These are phyloP conservation scores for Pythium guiyangense DNA, from an alignment of 352 stramenopile species.

Conservation along the genomic window DNA sequence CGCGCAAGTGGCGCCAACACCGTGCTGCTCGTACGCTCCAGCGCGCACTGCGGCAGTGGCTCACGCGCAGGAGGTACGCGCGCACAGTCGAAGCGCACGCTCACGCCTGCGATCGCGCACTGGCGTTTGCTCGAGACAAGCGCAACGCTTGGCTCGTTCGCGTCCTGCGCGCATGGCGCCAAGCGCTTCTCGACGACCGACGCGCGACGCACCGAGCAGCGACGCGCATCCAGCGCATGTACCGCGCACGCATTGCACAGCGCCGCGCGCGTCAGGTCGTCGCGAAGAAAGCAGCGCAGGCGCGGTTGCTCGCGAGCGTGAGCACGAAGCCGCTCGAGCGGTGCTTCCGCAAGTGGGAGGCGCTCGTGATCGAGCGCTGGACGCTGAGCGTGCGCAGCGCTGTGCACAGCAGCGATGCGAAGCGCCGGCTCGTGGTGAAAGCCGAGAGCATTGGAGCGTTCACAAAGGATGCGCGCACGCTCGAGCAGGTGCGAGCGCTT, in stretches of 20 bases:
- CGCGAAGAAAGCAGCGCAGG: slow-evolving; percentile 45
- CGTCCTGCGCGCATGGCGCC: slow-evolving; percentile 23
- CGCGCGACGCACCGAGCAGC: slow-evolving; percentile 21
- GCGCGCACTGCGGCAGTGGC: slow-evolving; percentile 28
- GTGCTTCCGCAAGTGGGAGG: slow-evolving; percentile 59
- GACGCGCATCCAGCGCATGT: slow-evolving; percentile 46
- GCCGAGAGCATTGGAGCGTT: slow-evolving; percentile 3
- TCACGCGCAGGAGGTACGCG: slow-evolving; percentile 39
- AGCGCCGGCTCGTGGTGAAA: slow-evolving; percentile 13
- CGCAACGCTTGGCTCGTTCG: slow-evolving; percentile 12
- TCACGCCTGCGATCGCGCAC: slow-evolving; percentile 7
- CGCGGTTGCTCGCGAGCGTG: slow-evolving; percentile 32
- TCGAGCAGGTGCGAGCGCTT: slow-evolving; percentile 74
- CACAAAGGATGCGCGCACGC: slow-evolving; percentile 15
- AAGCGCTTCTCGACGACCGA: slow-evolving; percentile 9
- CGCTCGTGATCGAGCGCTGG: slow-evolving; percentile 38
- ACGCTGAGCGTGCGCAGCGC: slow-evolving; percentile 35
- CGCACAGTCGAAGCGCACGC: slow-evolving; percentile 32
- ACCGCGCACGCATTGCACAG: slow-evolving; percentile 35
- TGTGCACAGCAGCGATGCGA: slow-evolving; percentile 7
- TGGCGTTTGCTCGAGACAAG: slow-evolving; percentile 10
- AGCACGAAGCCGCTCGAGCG: slow-evolving; percentile 52
- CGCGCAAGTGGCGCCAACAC: slow-evolving; percentile 28
- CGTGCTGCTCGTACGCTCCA: slow-evolving; percentile 46
- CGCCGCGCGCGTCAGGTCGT: slow-evolving; percentile 33